These are phyloP conservation scores for Cornus suecica DNA, from an alignment of 148 eudicot genomes.

Conservation along the genomic window DNA sequence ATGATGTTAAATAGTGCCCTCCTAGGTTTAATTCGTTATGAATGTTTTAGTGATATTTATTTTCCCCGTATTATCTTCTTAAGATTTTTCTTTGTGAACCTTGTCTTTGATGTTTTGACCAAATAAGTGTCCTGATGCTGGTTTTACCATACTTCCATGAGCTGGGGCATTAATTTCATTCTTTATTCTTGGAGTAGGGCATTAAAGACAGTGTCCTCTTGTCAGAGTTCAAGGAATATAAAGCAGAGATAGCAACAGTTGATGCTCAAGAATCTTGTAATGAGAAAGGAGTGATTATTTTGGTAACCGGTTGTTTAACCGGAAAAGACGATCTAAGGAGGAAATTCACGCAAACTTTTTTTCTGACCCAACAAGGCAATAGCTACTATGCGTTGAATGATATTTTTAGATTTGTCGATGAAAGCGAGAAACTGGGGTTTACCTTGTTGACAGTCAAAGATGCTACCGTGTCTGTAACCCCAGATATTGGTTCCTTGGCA, in stretches of 20 bases:
- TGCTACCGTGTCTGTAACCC: conserved; percentile 14
- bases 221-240: conserved; percentile 29
- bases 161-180: background rate
- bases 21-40: background rate
- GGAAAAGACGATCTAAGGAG: conserved; percentile 47
- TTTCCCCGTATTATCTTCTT: background rate
- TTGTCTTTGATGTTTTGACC: background rate
- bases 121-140: background rate
- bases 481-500: conserved; percentile 29
- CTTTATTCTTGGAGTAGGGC: conserved; percentile 36
- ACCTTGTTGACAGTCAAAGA: conserved; percentile 20
- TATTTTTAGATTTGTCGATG: conserved; percentile 44
- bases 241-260: conserved; percentile 41
- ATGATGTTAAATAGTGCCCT: background rate
- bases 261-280: conserved; percentile 59
- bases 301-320: conserved; percentile 57
- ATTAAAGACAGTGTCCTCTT: conserved; percentile 50
- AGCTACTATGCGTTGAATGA: conserved; percentile 70
- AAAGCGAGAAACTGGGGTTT: conserved; percentile 11
- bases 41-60: background rate
- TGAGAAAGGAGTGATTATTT: conserved; percentile 42
- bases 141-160: background rate
- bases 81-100: background rate
- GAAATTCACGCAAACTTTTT: conserved; percentile 61
- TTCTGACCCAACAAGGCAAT: conserved; percentile 55